Conservation (phyloP, 2,329 filamentous ascomycete species). For the Coniochaeta ligniaria region DNA sequence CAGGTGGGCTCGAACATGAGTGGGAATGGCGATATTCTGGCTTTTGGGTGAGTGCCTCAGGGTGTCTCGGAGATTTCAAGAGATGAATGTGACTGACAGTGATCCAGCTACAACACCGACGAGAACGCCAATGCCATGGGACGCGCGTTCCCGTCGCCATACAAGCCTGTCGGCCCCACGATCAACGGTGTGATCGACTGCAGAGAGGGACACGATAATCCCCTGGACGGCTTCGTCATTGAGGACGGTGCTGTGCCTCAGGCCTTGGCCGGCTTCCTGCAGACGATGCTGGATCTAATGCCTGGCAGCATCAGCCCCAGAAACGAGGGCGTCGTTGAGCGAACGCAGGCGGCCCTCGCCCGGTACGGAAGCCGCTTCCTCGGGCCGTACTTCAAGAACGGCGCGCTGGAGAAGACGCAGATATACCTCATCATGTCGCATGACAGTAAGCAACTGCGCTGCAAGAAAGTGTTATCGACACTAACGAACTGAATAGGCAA, state of each 20-base stretch:
- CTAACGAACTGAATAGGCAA: conserved; percentile 31
- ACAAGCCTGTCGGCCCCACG: conserved; percentile 51
- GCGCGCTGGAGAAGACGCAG: conserved; percentile 52
- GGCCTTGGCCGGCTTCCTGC: conserved; percentile 47
- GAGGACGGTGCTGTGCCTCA: conserved; percentile 56
- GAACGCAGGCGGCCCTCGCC: conserved; percentile 38
- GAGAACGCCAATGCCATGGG: conserved; percentile 50
- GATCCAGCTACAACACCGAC: conserved; percentile 49
- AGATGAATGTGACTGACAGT: background rate
- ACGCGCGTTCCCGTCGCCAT: conserved; percentile 35
- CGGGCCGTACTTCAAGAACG: conserved; percentile 48
- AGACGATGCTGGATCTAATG: conserved; percentile 47
- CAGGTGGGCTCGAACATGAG: conserved; percentile 53
- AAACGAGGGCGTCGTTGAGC: conserved; percentile 29
- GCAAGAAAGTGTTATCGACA: conserved; percentile 2
- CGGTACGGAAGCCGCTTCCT: conserved; percentile 45
- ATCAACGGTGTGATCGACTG: conserved; percentile 58
- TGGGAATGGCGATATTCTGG: conserved; percentile 60
- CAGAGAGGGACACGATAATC: conserved; percentile 41
- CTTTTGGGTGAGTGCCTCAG: conserved; percentile 43
- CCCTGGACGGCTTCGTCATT: conserved; percentile 55
- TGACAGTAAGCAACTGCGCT: conserved; percentile 33
- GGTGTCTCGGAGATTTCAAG: no score
- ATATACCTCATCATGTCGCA: conserved; percentile 62
- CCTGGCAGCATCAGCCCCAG: conserved; percentile 35